Evolutionary conservation across 176 grass and related monocot species (phyloP).

Genomic region (Saccharum spontaneum): DNA sequence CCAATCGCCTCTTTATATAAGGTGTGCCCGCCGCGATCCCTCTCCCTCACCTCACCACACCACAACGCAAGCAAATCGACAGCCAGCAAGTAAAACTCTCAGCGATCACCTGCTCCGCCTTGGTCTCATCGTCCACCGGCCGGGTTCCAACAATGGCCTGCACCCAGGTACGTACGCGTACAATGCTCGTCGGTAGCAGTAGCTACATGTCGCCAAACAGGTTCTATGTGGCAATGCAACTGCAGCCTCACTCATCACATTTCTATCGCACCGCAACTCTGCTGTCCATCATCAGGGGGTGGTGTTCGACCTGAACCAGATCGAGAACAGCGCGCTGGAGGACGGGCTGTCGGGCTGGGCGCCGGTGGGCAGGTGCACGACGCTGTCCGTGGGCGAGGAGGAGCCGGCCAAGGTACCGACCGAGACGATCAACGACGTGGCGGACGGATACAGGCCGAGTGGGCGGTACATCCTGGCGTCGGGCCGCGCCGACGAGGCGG

Average conservation of each 20-base stretch:
- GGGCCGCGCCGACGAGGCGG: slow-evolving; percentile 37
- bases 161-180: slow-evolving; percentile 8
- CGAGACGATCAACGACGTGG: slow-evolving; percentile 47
- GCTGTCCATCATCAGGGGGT: neutral
- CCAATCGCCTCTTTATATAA: slow-evolving; percentile 34
- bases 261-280: no score
- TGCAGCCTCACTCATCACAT: no score
- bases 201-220: neutral
- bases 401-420: slow-evolving; percentile 45
- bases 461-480: slow-evolving; percentile 53
- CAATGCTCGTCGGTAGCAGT: neutral
- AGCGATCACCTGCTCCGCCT: neutral
- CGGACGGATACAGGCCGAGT: slow-evolving; percentile 32
- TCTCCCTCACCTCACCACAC: slow-evolving; percentile 30
- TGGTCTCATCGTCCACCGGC: neutral
- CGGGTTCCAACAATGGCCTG: slow-evolving; percentile 2
- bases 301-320: slow-evolving; percentile 48
- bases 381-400: slow-evolving; percentile 39
- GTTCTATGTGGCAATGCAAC: no score
- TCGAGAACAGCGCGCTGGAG: slow-evolving; percentile 53
- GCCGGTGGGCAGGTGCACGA: slow-evolving; percentile 42
- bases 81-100: neutral
- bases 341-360: slow-evolving; percentile 51
- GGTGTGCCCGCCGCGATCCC: neutral
- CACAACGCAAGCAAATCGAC: neutral